A percentile compares a stretch with the other conserved stretches of the same genome.
phyloP scores from a whole-genome alignment of 2,329 filamentous ascomycete species.

The Beauveria sp. region DNA sequence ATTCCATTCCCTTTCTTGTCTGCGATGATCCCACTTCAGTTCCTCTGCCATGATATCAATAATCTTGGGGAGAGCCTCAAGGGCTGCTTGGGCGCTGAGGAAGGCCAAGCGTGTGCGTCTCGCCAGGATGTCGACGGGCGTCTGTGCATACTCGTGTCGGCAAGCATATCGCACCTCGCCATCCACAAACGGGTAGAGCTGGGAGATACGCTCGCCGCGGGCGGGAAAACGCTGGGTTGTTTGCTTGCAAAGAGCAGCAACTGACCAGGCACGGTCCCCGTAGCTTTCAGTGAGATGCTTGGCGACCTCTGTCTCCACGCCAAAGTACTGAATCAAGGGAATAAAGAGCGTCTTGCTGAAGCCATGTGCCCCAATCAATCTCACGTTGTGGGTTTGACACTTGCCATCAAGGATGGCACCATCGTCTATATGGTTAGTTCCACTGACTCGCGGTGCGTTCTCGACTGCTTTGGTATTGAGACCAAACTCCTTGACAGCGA shows the following conservation, averaged over 20 bases:
- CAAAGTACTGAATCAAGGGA: conserved; percentile 88
- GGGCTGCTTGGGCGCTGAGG: conserved; percentile 81
- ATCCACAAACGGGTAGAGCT: conserved; percentile 83
- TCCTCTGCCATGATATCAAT: conserved; percentile 88
- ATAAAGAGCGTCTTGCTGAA: conserved; percentile 89
- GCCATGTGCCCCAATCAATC: conserved; percentile 75
- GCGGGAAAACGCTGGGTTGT: conserved; percentile 77
- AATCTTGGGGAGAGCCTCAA: conserved; percentile 75
- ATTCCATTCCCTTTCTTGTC: conserved; percentile 76
- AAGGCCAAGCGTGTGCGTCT: conserved; percentile 80
- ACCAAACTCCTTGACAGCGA: conserved; percentile 62
- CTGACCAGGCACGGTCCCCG: conserved; percentile 86
- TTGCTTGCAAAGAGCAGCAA: conserved; percentile 69
- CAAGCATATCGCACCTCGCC: conserved; percentile 87
- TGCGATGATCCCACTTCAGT: conserved; percentile 64
- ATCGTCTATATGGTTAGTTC: conserved; percentile 63
- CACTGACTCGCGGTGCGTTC: conserved; percentile 60
- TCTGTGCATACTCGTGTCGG: conserved; percentile 84
- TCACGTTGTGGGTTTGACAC: conserved; percentile 78
- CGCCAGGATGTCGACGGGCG: conserved; percentile 80
- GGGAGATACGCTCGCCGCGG: conserved; percentile 69
- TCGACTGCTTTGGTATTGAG: conserved; percentile 49
- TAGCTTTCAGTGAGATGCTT: conserved; percentile 83
- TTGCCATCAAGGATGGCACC: conserved; percentile 55
- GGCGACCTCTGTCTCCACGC: conserved; percentile 84